Conservation (phyloP, 2,329 filamentous ascomycete genomes). For the Pseudocercospora vitis region DNA sequence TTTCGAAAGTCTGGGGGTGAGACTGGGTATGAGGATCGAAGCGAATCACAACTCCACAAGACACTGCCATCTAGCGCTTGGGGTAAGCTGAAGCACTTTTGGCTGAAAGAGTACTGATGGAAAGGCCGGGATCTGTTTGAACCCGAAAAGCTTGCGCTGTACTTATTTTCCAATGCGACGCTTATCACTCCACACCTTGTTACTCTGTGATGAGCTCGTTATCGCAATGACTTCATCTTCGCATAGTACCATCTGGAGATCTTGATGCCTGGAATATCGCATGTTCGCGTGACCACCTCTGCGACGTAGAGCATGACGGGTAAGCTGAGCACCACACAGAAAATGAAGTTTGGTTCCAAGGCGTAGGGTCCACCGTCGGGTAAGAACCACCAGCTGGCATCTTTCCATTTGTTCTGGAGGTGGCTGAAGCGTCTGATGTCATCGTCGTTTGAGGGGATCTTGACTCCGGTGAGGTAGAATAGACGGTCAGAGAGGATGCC, state of each 20-base stretch:
- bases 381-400: constrained; percentile 32
- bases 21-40: not conserved
- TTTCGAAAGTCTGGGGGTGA: not conserved
- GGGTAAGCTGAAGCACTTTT: not conserved
- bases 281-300: constrained; percentile 30
- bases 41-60: not conserved
- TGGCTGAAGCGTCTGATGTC: constrained; percentile 23
- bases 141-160: not conserved
- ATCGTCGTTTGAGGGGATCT: constrained; percentile 23
- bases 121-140: not conserved
- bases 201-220: not conserved
- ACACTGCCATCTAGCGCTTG: not conserved
- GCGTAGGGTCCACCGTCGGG: constrained; percentile 26
- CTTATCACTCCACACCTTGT: no score
- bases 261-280: constrained; percentile 29
- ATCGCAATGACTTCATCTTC: constrained; percentile 24
- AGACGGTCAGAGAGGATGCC: constrained; percentile 55
- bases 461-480: constrained; percentile 31
- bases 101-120: not conserved
- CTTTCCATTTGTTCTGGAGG: constrained; percentile 25
- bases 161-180: no score
- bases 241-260: constrained; percentile 27
- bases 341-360: constrained; percentile 30
- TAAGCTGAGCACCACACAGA: constrained; percentile 28
- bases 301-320: constrained; percentile 31